A percentile compares a stretch with the other conserved stretches of the same genome.
Evolutionary conservation across 805 yeast species (phyloP).

Genomic region (fission yeast (Schizosaccharomyces pombe)): DNA sequence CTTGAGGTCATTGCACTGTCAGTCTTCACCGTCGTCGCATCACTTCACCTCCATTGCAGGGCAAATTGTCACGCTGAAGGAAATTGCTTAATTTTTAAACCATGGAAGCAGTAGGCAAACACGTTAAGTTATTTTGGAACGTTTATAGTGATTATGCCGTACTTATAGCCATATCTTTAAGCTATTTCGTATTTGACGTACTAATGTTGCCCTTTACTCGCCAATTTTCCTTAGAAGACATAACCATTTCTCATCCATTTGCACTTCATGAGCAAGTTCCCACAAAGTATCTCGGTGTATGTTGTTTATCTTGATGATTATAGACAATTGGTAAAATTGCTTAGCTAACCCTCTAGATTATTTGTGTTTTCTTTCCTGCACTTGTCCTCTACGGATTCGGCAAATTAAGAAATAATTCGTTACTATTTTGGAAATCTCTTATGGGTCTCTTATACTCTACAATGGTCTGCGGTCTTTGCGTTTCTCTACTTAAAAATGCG

Average conservation of each 20-base stretch:
- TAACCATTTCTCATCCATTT: slow-evolving; percentile 61
- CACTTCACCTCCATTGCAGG: too few relatives aligned
- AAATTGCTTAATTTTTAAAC: too few relatives aligned
- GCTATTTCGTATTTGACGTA: neutral
- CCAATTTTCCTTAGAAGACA: slow-evolving; percentile 45
- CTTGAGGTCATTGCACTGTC: too few relatives aligned
- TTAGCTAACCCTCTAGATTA: neutral
- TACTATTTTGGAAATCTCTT: neutral
- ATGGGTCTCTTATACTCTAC: slow-evolving; percentile 1
- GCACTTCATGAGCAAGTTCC: slow-evolving; percentile 56
- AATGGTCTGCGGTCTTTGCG: neutral
- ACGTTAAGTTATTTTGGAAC: neutral
- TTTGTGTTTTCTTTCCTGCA: neutral
- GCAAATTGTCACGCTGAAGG: too few relatives aligned
- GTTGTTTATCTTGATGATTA: neutral
- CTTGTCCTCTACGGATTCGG: neutral
- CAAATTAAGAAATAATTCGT: neutral
- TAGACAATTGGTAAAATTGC: too few relatives aligned
- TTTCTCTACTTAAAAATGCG: slow-evolving; percentile 34
- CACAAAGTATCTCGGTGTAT: neutral
- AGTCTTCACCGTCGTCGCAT: too few relatives aligned
- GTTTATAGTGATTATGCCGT: neutral
- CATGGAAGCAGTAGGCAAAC: too few relatives aligned
- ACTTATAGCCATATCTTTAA: neutral
- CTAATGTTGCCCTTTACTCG: slow-evolving; percentile 10